These are phyloP conservation scores for Solidago caesia DNA, from an alignment of 129 eudicot species.

Conservation along the genomic window DNA sequence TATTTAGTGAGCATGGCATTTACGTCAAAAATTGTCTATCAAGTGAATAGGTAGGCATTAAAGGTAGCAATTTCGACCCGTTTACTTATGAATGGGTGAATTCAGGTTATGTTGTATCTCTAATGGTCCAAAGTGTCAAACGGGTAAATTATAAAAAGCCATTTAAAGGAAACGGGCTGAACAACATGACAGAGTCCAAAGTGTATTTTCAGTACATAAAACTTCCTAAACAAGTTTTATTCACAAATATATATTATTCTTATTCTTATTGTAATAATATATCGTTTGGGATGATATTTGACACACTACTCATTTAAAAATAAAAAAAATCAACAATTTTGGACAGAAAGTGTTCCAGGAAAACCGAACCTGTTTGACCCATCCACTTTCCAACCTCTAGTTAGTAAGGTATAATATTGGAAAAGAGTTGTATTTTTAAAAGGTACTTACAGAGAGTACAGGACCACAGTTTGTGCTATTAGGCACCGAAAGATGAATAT, in stretches of 20 bases:
- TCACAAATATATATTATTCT: background rate
- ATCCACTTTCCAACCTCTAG: background rate
- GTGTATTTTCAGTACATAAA: background rate
- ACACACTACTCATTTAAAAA: background rate
- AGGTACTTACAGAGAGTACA: constrained; percentile 55
- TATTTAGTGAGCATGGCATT: constrained; percentile 3
- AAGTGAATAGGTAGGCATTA: background rate
- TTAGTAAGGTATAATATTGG: background rate
- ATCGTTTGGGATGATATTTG: background rate
- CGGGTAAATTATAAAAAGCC: background rate
- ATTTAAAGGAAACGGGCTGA: background rate
- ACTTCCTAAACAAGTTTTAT: background rate
- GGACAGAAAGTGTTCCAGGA: background rate
- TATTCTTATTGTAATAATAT: background rate
- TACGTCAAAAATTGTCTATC: background rate
- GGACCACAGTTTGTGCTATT: constrained; percentile 14
- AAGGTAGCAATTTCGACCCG: background rate
- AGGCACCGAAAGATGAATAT: constrained; percentile 48
- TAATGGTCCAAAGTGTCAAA: background rate
- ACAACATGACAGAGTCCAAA: background rate
- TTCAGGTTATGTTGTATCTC: background rate
- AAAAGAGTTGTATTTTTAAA: background rate
- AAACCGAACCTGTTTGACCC: background rate
- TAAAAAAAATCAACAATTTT: background rate
- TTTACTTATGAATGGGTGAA: background rate